These are phyloP conservation scores for Trichoderma aggressivum DNA, from an alignment of 2,329 filamentous ascomycete species.

Conservation along the genomic window DNA sequence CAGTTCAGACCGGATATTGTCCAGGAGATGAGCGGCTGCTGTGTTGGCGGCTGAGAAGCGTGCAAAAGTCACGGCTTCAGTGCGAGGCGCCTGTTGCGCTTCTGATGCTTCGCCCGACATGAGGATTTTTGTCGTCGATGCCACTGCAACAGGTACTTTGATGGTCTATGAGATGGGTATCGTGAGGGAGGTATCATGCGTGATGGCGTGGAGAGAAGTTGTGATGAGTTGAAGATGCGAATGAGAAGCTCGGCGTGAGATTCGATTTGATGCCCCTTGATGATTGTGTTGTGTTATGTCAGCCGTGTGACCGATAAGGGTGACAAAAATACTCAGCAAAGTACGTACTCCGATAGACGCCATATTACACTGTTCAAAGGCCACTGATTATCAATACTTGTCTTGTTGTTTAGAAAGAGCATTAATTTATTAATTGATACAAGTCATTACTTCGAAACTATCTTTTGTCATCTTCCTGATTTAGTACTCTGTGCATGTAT, in stretches of 20 bases:
- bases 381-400: too few species aligned
- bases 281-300: background rate
- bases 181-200: background rate
- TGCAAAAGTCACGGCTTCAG: background rate
- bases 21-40: background rate
- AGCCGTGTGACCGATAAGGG: background rate
- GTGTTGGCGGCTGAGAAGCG: background rate
- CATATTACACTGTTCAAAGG: background rate
- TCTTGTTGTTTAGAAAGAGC: too few species aligned
- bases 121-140: background rate
- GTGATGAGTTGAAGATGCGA: background rate
- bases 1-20: background rate
- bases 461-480: too few species aligned
- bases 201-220: background rate
- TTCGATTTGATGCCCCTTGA: background rate
- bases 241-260: background rate
- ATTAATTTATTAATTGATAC: too few species aligned
- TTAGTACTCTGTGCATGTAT: too few species aligned
- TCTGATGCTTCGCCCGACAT: background rate
- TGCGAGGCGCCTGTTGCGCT: background rate
- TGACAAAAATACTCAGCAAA: background rate
- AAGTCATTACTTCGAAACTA: too few species aligned
- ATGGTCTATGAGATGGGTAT: background rate
- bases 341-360: rapidly evolving
- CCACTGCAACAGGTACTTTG: background rate